Evolutionary conservation across 2,329 filamentous ascomycete species (phyloP), one percentile per base, ranked within the genome.

Genomic region (Talaromyces marneffei): DNA sequence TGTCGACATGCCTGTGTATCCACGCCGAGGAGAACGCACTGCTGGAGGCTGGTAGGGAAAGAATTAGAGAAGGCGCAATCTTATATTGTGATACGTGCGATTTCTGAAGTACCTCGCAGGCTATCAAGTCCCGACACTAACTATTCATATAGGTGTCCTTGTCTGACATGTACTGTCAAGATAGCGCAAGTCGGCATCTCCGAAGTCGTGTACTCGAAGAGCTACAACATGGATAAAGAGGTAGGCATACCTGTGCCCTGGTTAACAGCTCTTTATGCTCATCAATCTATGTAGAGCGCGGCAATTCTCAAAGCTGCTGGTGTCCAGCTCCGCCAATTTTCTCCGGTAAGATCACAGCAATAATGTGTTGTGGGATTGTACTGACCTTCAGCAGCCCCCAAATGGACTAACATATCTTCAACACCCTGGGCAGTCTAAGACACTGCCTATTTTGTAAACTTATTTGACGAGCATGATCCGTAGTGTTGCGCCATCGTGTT

Each of bases 21-120:
- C 94, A 99, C 74, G 94, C 94, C 0, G 94, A 99, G 79, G 94
- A 99, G 78, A 99, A 99, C 74, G 94, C 94, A 1, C 82, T 99
- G 62, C 82, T 99, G 9, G 94, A 99, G 79, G 94, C 94, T 20
- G 94, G 94, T 0, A 82, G 94, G 68, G 94, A 97, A 75, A 83
- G 94, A 62, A 91, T 99, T 67, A 82, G 91, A 20, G 88, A 91
- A 60, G 90, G 87, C 4, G 85, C 90, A 39, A 89, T 91, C 55
- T 79, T 99, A 27, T 99, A 97, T 77, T 97, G 92, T 76, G 91
- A 97, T 72, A 97, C 92, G 67, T 82, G 65, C 68, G 77, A 68
- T 35, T 40, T 44, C 23, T 31, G 53, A 23, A 56, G 27, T 42
- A 16, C 37, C 14, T 40, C 35, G 31, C 35, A 27, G 31, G 25